These are phyloP conservation scores for Clarireedia homoeocarpa DNA, from an alignment of 2,329 filamentous ascomycete genomes.

Conservation along the genomic window DNA sequence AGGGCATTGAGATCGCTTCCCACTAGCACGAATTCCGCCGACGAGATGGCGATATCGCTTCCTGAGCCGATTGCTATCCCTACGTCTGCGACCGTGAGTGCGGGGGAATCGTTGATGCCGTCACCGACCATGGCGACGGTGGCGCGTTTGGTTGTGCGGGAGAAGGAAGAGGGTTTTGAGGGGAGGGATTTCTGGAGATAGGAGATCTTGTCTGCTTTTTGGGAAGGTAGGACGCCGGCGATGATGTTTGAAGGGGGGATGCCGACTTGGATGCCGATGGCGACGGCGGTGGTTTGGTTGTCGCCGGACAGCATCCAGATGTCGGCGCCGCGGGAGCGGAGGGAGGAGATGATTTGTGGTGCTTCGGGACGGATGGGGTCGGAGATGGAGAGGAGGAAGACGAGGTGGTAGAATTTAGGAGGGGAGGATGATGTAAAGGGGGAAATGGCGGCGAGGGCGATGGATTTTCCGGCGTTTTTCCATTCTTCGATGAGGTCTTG, in stretches of 20 bases:
- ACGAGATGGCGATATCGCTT: constrained; percentile 75
- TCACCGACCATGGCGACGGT: constrained; percentile 80
- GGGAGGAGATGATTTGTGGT: constrained; percentile 50
- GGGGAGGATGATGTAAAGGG: background rate
- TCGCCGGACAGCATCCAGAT: constrained; percentile 94
- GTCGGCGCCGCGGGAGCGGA: constrained; percentile 57
- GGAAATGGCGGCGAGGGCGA: constrained; percentile 38
- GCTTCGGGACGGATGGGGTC: constrained; percentile 76
- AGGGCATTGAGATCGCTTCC: constrained; percentile 50
- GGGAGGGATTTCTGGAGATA: constrained; percentile 43
- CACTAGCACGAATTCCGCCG: constrained; percentile 74
- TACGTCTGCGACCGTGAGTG: constrained; percentile 71
- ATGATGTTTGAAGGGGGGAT: constrained; percentile 70
- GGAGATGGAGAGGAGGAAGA: constrained; percentile 65
- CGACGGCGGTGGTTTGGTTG: constrained; percentile 74
- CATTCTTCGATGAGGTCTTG: constrained; percentile 40
- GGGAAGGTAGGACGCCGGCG: constrained; percentile 75
- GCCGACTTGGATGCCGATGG: constrained; percentile 68
- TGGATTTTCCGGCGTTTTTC: constrained; percentile 56
- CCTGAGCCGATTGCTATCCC: constrained; percentile 77
- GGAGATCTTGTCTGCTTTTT: constrained; percentile 69
- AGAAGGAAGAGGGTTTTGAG: constrained; percentile 15
- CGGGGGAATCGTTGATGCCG: constrained; percentile 79
- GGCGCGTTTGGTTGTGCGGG: constrained; percentile 30
- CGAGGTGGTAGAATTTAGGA: constrained; percentile 41